phyloP scores from a whole-genome alignment of 2,329 filamentous ascomycete species.

The Cadophora malorum region DNA sequence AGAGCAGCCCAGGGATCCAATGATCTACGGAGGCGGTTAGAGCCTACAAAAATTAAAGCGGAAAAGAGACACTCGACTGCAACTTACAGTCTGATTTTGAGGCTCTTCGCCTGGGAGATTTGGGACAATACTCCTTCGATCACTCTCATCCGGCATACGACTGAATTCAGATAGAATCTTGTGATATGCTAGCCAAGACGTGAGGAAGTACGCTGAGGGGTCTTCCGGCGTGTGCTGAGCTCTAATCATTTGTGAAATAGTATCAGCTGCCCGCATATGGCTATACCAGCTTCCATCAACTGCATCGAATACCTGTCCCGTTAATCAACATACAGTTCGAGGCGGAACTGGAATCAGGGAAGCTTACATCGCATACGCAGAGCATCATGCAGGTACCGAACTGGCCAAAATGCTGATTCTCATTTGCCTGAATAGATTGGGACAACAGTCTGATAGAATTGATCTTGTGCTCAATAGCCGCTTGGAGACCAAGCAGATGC shows the following conservation, averaged over 20 bases:
- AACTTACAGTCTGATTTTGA: not conserved
- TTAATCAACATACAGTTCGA: too few species aligned
- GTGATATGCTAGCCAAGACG: conserved; percentile 1
- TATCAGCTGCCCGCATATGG: conserved; percentile 3
- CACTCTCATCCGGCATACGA: not conserved
- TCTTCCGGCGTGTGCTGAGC: not conserved
- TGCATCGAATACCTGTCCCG: not conserved
- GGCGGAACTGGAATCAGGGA: too few species aligned
- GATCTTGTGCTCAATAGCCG: too few species aligned
- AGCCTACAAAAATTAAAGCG: too few species aligned
- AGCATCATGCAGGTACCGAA: too few species aligned
- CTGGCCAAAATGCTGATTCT: too few species aligned
- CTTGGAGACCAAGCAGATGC: too few species aligned
- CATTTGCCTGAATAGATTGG: too few species aligned
- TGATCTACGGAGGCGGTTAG: not conserved
- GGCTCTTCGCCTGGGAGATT: not conserved
- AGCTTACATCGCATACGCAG: too few species aligned
- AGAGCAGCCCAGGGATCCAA: not conserved
- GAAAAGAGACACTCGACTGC: not conserved
- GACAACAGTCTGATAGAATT: too few species aligned
- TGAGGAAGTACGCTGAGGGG: not conserved
- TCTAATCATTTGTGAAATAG: not conserved
- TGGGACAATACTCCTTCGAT: not conserved
- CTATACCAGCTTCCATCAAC: conserved; percentile 1
- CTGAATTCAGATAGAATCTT: not conserved